Percentiles rank a stretch among this genome's conserved stretches.
Evolutionary conservation across 2,329 filamentous ascomycete species (phyloP).

Genomic region (Claviceps sp.): DNA sequence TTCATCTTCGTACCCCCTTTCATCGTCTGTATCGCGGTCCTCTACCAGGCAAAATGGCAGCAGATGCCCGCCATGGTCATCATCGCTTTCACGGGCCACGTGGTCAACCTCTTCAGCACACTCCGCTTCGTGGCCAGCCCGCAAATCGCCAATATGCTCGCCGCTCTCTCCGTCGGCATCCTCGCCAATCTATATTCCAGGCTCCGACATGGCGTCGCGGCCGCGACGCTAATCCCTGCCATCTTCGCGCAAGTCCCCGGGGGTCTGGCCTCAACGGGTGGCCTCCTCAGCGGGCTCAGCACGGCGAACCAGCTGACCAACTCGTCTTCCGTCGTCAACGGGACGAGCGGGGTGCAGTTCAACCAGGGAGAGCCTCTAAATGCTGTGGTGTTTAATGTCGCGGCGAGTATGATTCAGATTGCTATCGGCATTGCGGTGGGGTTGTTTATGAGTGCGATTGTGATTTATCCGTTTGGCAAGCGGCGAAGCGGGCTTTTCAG

Average conservation of each 20-base stretch:
- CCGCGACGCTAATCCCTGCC: conserved; percentile 31
- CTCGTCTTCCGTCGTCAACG: conserved; percentile 20
- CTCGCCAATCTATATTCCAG: conserved; percentile 66
- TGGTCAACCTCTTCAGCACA: conserved; percentile 62
- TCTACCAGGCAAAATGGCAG: conserved; percentile 72
- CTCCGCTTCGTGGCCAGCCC: conserved; percentile 53
- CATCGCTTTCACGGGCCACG: conserved; percentile 60
- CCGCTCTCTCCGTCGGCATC: conserved; percentile 63
- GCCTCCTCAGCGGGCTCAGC: conserved; percentile 29
- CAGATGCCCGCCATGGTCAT: conserved; percentile 66
- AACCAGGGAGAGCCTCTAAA: conserved; percentile 14
- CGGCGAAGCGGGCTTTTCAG: conserved; percentile 36
- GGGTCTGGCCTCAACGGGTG: conserved; percentile 32
- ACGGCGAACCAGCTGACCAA: conserved; percentile 31
- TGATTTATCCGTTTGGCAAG: conserved; percentile 36
- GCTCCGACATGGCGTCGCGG: conserved; percentile 36
- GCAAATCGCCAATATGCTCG: conserved; percentile 64
- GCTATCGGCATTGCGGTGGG: conserved; percentile 38
- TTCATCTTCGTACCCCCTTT: conserved; percentile 67
- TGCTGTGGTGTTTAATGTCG: conserved; percentile 30
- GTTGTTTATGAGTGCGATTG: conserved; percentile 33
- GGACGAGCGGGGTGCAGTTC: conserved; percentile 17
- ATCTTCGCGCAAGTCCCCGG: conserved; percentile 36
- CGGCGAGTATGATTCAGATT: conserved; percentile 38
- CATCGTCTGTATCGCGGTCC: conserved; percentile 56